Evolutionary conservation across 805 yeast species (phyloP).

Genomic region (Candida golubevii): DNA sequence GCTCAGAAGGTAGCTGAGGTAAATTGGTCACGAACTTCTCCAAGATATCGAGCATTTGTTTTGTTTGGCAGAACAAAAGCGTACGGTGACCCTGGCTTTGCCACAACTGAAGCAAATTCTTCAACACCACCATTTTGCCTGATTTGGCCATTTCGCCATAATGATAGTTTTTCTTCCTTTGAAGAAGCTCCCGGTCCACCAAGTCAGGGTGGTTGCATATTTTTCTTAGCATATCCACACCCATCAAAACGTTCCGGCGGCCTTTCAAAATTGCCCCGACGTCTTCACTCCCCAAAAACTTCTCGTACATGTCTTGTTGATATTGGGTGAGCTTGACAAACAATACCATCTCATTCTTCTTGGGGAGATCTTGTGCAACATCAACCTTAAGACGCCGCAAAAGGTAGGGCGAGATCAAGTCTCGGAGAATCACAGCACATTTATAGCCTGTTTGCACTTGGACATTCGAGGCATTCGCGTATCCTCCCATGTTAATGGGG

Average conservation of each 20-base stretch:
- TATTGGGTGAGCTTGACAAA: conserved; percentile 79
- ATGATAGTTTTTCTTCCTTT: conserved; percentile 29
- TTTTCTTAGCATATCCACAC: conserved; percentile 85
- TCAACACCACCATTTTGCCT: conserved; percentile 89
- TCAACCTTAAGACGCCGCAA: conserved; percentile 85
- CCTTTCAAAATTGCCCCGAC: conserved; percentile 68
- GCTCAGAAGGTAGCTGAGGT: conserved; percentile 10
- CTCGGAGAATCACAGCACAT: conserved; percentile 88
- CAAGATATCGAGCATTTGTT: conserved; percentile 88
- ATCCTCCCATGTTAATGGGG: conserved; percentile 96
- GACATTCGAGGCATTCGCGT: conserved; percentile 92
- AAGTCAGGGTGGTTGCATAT: conserved; percentile 97
- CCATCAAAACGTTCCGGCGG: conserved; percentile 75
- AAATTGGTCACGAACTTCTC: conserved; percentile 55
- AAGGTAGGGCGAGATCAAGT: conserved; percentile 84
- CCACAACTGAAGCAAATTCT: conserved; percentile 74
- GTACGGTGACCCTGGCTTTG: conserved; percentile 70
- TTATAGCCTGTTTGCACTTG: conserved; percentile 96
- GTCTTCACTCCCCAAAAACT: conserved; percentile 74
- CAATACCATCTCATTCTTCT: conserved; percentile 88
- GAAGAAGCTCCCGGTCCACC: conserved; percentile 42
- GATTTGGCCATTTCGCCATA: conserved; percentile 62
- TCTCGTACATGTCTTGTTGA: conserved; percentile 71
- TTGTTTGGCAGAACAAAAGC: conserved; percentile 84
- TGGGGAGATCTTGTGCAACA: conserved; percentile 92